Evolutionary conservation across 495 filamentous ascomycete genomes (phyloP), one percentile per base, ranked within the genome.

Genomic region (Pyrenula aspistea): DNA sequence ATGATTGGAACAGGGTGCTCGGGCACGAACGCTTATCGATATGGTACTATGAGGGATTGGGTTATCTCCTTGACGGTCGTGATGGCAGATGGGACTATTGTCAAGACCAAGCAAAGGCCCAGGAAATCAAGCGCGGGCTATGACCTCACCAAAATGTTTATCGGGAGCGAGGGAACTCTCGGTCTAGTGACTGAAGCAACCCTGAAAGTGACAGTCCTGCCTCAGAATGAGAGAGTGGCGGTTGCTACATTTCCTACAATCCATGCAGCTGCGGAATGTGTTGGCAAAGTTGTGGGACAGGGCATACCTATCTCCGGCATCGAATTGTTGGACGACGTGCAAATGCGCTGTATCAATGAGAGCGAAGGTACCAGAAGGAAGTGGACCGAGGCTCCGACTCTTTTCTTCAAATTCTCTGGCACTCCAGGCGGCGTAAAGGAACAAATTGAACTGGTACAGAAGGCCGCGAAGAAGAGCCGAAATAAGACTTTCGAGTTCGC

Each of bases 41-140:
- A 85, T 55, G 83, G 83, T 12, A 86, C 83, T 11, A 86, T 86
- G 83, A 76, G 78, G 53, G 83, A 86, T 59, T 86, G 83, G 83
- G 83, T 86, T 47, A 66, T 84, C 2, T 77, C 76, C 10, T 64
- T 85, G 25, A 86, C 83, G 0, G 75, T 85, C 10, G 83, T 86
- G 8, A 71, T 86, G 53, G 83, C 83, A 2, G 83, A 86, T 62
- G 83, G 83, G 19, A 83, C 80, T 0, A 66, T 85, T 22, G 80
- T 86, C 56, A 83, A 83, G 68, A 86, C 83, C 10, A 71, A 78
- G 49, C 81, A 85, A 61, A 77, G 83, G 12, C 83, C 83, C 15
- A 70, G 82, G 49, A 86, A 86, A 64, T 79, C 75, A n/a, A 81
- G 78, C 55, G 83, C 83, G 47, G 83, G 83, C 1, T 86, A 86